A percentile compares a stretch with the other conserved stretches of the same genome.
Evolutionary conservation across 192 early-diverging fungal genomes (phyloP).

Genomic region (Coemansia sp.): DNA sequence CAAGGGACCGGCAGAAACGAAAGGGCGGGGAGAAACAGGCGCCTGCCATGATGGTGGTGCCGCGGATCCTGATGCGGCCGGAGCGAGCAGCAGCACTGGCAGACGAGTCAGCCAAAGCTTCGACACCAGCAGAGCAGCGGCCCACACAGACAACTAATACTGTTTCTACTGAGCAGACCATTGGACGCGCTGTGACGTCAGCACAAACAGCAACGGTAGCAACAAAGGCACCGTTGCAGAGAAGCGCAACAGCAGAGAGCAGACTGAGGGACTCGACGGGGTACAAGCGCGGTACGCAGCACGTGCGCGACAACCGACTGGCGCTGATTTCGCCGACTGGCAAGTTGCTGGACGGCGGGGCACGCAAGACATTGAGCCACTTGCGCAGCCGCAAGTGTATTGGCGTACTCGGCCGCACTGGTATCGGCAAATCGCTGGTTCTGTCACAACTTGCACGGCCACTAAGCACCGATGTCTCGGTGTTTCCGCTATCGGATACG

Average conservation of each 20-base stretch:
- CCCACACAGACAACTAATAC: background rate
- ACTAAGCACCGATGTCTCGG: background rate
- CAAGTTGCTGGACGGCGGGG: conserved; percentile 13
- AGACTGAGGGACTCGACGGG: background rate
- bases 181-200: background rate
- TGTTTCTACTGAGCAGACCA: background rate
- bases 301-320: conserved; percentile 6
- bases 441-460: conserved; percentile 17
- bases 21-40: background rate
- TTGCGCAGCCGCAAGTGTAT: conserved; percentile 17
- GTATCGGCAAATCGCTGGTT: conserved; percentile 24
- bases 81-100: conserved; percentile 8
- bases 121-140: background rate
- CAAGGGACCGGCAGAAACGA: conserved; percentile 1
- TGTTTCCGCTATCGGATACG: conserved; percentile 1
- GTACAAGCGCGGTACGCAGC: background rate
- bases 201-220: background rate
- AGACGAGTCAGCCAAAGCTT: background rate
- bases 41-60: conserved; percentile 7
- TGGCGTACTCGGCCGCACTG: conserved; percentile 24
- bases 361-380: conserved; percentile 12
- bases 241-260: background rate
- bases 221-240: background rate
- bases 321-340: conserved; percentile 15
- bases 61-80: conserved; percentile 32